Conservation (phyloP, 495 filamentous ascomycete genomes). For the Neurospora sp. region DNA sequence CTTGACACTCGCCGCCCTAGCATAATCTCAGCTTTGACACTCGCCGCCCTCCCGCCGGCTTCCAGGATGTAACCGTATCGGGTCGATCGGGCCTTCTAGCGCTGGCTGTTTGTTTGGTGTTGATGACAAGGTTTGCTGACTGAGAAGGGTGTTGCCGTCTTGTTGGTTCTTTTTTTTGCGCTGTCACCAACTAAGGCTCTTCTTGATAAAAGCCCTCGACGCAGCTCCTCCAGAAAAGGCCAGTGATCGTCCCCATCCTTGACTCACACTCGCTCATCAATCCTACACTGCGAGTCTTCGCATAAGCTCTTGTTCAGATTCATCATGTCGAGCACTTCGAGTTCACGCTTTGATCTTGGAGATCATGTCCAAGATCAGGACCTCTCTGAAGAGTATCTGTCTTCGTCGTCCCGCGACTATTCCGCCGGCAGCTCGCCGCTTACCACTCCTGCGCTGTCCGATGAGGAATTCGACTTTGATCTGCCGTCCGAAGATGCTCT, state of each 20-base stretch:
- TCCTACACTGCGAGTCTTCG: neutral
- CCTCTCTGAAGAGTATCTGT: constrained; percentile 1
- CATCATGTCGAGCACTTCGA: neutral
- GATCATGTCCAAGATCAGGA: constrained; percentile 2
- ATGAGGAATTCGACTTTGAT: constrained; percentile 12
- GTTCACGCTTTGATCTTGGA: neutral
- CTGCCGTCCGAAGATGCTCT: neutral
- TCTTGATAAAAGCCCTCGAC: neutral
- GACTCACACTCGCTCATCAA: neutral
- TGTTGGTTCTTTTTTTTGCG: neutral
- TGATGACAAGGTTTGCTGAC: neutral
- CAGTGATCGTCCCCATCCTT: neutral
- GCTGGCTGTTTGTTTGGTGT: neutral
- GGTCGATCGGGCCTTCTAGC: neutral
- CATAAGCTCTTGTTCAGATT: neutral
- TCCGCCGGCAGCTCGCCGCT: constrained; percentile 5
- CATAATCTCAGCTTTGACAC: neutral
- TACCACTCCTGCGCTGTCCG: constrained; percentile 16
- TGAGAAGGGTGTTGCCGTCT: neutral
- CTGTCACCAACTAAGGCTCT: neutral
- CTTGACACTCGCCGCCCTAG: neutral
- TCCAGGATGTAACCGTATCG: neutral
- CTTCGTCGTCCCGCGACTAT: constrained; percentile 7
- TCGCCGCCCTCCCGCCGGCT: neutral
- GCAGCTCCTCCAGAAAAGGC: neutral